Evolutionary conservation across 1,284 basidiomycete species (phyloP), one percentile per base, ranked within the genome.

Genomic region (Cutaneotrichosporon spelunceum): DNA sequence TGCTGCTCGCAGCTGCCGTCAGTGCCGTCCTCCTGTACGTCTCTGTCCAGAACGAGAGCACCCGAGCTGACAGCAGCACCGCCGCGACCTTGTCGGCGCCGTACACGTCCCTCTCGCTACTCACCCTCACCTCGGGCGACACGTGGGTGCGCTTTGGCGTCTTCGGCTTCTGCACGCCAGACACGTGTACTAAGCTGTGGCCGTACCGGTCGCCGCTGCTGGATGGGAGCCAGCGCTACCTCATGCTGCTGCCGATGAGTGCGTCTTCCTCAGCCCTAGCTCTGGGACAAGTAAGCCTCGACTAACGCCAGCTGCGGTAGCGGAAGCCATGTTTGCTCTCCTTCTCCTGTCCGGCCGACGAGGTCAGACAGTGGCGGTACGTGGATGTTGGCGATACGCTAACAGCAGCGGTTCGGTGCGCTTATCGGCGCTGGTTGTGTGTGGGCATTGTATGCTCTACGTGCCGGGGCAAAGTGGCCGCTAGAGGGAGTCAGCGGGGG

Each of bases 241-340:
- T 50, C 48, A 50, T 29, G 48, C 48, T 50, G 11, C 48, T 50
- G 3, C 48, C 48, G 16, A 27, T 50, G 48, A 27, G 48, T 50
- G 26, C 8, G 48, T 48, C 24, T n/a, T n/a, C n/a, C n/a, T n/a
- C n/a, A n/a, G n/a, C n/a, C n/a, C n/a, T n/a, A n/a, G n/a, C n/a
- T n/a, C n/a, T n/a, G 21, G 19, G 7, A 4, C 42, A 8, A 48
- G 3, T 3, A 14, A 11, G 24, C 7, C 10, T 5, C 10, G 3
- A 9, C 45, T 50, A 27, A 50, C 48, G 13, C 27, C 14, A 50
- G 48, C 48, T 16, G 48, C 48, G 1, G 27, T n/a, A 3, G 14
- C 26, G 8, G 48, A 50, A 14, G 48, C 27, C 16, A 19, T 49
- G 11, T 6, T 50, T 14, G 27, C 16, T 19, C 19, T 23, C 1